Conservation (phyloP, 208 protist genomes). For the Leishmania martiniquensis region DNA sequence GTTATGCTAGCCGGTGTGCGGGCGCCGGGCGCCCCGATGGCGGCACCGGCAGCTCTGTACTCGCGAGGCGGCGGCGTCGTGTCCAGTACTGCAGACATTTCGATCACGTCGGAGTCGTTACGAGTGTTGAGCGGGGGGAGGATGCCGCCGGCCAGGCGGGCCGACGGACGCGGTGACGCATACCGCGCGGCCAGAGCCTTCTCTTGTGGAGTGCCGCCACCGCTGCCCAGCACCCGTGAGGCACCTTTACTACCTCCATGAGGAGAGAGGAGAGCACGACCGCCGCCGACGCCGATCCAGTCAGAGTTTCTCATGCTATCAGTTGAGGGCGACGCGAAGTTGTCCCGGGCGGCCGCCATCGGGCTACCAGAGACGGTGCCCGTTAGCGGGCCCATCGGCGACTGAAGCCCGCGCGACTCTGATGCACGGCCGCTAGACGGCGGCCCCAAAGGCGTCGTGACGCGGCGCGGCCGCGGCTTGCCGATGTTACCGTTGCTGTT, state of each 20-base stretch:
- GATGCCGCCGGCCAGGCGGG: constrained; percentile 36
- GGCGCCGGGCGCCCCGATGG: neutral
- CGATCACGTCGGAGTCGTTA: constrained; percentile 33
- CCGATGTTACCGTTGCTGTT: constrained; percentile 4
- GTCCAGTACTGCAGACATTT: constrained; percentile 45
- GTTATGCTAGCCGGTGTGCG: neutral
- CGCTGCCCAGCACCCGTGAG: constrained; percentile 7
- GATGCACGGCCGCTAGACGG: constrained; percentile 20
- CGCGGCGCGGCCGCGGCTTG: constrained; percentile 10
- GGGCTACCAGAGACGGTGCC: constrained; percentile 7
- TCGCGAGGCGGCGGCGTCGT: constrained; percentile 20
- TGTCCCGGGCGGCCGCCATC: constrained; percentile 5
- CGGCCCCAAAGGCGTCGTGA: constrained; percentile 18
- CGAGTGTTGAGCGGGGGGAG: constrained; percentile 35
- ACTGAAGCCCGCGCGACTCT: constrained; percentile 10
- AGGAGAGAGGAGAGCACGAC: neutral
- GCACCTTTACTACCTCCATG: neutral
- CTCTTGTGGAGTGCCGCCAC: constrained; percentile 3
- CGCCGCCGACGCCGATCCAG: constrained; percentile 1
- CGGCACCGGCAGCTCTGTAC: constrained; percentile 1
- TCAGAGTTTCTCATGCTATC: constrained; percentile 1
- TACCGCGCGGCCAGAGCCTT: neutral
- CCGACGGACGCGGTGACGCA: constrained; percentile 15
- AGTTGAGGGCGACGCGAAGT: neutral
- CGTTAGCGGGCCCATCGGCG: constrained; percentile 7